Conservation (phyloP, 177 flowering plant genomes). For the Vitis hybrid region DNA sequence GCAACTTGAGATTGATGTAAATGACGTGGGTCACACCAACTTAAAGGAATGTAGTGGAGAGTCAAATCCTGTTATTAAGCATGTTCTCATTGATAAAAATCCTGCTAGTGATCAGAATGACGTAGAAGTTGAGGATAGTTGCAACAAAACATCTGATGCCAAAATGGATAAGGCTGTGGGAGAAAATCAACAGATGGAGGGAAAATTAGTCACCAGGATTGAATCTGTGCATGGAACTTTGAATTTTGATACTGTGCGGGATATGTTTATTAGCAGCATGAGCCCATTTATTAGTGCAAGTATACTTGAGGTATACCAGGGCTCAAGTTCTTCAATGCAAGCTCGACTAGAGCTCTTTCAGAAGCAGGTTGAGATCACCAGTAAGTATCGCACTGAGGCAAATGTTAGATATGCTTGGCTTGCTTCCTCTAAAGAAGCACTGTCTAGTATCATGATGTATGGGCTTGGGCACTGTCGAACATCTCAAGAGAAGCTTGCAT, state of each 20-base stretch:
- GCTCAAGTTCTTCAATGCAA: conserved; percentile 30
- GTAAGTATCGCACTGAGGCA: conserved; percentile 63
- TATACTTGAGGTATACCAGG: conserved; percentile 35
- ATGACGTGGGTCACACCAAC: conserved; percentile 31
- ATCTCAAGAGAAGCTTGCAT: conserved; percentile 29
- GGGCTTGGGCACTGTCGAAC: conserved; percentile 58
- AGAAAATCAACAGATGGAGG: conserved; percentile 23
- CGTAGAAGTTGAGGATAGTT: conserved; percentile 34
- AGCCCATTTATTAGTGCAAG: conserved; percentile 27
- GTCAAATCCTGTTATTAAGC: conserved; percentile 43
- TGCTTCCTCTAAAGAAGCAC: conserved; percentile 48
- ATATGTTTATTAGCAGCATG: conserved; percentile 50
- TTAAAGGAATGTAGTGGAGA: conserved; percentile 55
- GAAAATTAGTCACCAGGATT: conserved; percentile 5
- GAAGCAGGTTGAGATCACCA: conserved; percentile 69
- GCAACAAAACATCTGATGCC: conserved; percentile 15
- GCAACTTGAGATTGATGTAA: conserved; percentile 64
- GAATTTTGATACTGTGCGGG: conserved; percentile 32
- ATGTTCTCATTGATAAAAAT: conserved; percentile 32
- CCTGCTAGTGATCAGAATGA: conserved; percentile 16
- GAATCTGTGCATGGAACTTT: conserved; percentile 23
- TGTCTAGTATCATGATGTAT: conserved; percentile 47
- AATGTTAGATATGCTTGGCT: conserved; percentile 91
- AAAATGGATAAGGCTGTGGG: conserved; percentile 31
- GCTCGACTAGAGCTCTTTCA: conserved; percentile 62